Conservation (phyloP, 306 rosid genomes). For the Fragaria nilgerrensis region DNA sequence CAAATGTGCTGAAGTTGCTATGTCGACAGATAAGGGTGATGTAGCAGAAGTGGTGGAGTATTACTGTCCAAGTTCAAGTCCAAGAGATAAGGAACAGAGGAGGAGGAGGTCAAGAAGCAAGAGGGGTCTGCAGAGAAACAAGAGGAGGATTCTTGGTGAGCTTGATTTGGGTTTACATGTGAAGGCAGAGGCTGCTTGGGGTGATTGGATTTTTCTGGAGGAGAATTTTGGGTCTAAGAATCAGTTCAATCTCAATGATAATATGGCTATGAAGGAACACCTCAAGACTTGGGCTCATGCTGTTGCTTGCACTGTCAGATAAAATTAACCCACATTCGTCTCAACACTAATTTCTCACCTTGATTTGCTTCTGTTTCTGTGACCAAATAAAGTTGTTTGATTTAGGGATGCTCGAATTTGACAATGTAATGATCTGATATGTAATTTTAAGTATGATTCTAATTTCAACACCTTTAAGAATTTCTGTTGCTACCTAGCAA, state of each 20-base stretch:
- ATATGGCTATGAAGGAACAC: constrained; percentile 64
- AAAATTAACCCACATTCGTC: background rate
- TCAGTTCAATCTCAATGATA: constrained; percentile 39
- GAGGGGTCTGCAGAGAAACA: constrained; percentile 1
- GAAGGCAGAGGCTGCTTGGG: constrained; percentile 12
- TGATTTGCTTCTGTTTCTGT: background rate
- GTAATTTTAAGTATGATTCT: constrained; percentile 3
- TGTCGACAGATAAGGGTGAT: constrained; percentile 14
- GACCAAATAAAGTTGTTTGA: background rate
- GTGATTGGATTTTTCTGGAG: constrained; percentile 6
- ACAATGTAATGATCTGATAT: constrained; percentile 8
- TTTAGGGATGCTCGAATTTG: constrained; percentile 2
- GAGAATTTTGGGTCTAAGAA: constrained; percentile 3
- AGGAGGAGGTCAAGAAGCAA: constrained; percentile 17
- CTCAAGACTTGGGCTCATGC: constrained; percentile 76
- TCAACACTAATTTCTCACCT: background rate
- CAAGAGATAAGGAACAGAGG: constrained; percentile 24
- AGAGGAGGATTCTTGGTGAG: constrained; percentile 31
- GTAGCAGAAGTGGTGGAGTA: constrained; percentile 25
- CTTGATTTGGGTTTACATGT: constrained; percentile 26
- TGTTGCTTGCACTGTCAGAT: constrained; percentile 61
- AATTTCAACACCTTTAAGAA: background rate
- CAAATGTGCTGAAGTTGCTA: constrained; percentile 12
- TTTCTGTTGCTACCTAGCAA: background rate
- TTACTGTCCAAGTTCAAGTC: constrained; percentile 3